Conservation (phyloP, 192 early-diverging fungal species). For the Entomortierella chlamydospora region DNA sequence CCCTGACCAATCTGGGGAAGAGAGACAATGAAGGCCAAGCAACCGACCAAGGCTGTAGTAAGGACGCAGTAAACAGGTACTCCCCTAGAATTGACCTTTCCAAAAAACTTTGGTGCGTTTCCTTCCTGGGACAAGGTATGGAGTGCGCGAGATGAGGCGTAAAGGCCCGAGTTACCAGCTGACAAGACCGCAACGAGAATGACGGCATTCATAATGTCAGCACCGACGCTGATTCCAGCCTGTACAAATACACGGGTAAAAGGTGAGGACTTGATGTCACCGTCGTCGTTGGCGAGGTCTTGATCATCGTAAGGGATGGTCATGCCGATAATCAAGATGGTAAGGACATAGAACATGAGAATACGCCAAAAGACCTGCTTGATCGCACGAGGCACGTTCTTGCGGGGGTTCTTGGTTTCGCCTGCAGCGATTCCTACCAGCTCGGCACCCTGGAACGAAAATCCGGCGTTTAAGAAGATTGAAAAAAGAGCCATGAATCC, state of each 20-base stretch:
- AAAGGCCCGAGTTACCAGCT: conserved; percentile 86
- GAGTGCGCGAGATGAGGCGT: conserved; percentile 81
- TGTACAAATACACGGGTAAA: conserved; percentile 73
- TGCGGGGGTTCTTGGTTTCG: conserved; percentile 87
- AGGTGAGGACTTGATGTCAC: conserved; percentile 68
- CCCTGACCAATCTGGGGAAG: conserved; percentile 70
- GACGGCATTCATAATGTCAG: conserved; percentile 74
- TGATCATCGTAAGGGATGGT: conserved; percentile 77
- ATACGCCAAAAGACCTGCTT: conserved; percentile 88
- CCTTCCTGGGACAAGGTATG: conserved; percentile 78
- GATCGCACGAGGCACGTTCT: conserved; percentile 78
- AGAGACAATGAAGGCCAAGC: conserved; percentile 64
- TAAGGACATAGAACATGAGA: conserved; percentile 84
- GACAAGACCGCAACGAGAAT: conserved; percentile 71
- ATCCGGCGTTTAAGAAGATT: conserved; percentile 58
- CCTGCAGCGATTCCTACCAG: conserved; percentile 93
- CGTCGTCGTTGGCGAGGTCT: conserved; percentile 56
- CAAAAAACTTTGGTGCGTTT: conserved; percentile 73
- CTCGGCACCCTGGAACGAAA: conserved; percentile 90
- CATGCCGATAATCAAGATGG: conserved; percentile 89
- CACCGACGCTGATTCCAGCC: conserved; percentile 68
- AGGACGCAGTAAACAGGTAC: conserved; percentile 68
- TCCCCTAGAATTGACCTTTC: conserved; percentile 65
- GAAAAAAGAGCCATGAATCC: conserved; percentile 63
- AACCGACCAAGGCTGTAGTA: conserved; percentile 72